These are phyloP conservation scores for Crucihimalaya himalaica DNA, from an alignment of 345 rosid species.

Conservation along the genomic window DNA sequence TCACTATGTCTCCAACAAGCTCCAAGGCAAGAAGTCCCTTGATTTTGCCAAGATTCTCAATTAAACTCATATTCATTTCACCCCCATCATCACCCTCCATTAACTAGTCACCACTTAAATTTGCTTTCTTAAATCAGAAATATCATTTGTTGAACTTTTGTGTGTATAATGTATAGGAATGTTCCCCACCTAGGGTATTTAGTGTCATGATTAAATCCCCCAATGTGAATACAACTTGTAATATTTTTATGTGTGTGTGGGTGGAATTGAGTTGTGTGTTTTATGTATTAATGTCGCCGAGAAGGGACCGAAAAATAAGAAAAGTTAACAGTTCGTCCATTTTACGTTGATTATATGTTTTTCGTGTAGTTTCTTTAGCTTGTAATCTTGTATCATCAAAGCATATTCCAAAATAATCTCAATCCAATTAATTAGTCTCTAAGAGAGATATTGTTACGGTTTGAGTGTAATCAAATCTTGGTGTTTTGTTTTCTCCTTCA, in stretches of 20 bases:
- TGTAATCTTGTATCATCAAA: background rate
- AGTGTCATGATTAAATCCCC: slow-evolving; percentile 37
- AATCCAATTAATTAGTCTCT: background rate
- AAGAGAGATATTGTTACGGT: background rate
- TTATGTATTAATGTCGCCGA: slow-evolving; percentile 10
- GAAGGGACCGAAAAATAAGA: background rate
- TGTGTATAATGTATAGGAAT: slow-evolving; percentile 28
- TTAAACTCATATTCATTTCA: slow-evolving; percentile 32
- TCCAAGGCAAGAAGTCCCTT: slow-evolving; percentile 84
- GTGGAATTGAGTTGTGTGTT: slow-evolving; percentile 19
- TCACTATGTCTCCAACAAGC: slow-evolving; percentile 80
- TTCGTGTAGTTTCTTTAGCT: background rate
- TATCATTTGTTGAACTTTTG: slow-evolving; percentile 23
- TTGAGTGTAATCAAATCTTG: background rate
- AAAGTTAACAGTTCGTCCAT: background rate
- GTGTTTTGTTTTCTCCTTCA: slow-evolving; percentile 8
- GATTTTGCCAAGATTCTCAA: slow-evolving; percentile 76
- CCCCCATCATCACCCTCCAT: background rate
- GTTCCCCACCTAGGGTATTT: slow-evolving; percentile 40
- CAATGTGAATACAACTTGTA: slow-evolving; percentile 38
- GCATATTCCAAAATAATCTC: background rate
- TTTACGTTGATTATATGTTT: background rate
- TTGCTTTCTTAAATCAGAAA: background rate
- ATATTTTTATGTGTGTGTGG: slow-evolving; percentile 13
- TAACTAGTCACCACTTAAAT: slow-evolving; percentile 33